Percentiles rank a stretch among this genome's conserved stretches.
Conservation (phyloP, 1,284 basidiomycete species). For the Takashimella koratensis region DNA sequence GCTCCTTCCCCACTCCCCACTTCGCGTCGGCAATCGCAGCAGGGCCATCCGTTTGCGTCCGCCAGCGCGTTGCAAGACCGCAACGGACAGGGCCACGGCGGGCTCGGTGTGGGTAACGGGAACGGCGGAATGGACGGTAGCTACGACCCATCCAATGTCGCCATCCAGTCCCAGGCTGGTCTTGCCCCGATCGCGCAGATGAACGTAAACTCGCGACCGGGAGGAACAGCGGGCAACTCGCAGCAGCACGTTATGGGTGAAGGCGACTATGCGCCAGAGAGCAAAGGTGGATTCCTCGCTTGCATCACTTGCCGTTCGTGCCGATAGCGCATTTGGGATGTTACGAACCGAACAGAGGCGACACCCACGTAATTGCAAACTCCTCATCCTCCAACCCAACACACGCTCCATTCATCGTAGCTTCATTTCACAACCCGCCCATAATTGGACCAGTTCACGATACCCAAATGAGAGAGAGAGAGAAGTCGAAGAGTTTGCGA, state of each 20-base stretch:
- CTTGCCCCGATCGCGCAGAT: conserved; percentile 42
- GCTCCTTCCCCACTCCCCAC: conserved; percentile 41
- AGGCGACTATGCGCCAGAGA: conserved; percentile 36
- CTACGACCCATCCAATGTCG: conserved; percentile 40
- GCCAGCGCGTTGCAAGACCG: conserved; percentile 12
- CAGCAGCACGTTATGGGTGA: conserved; percentile 39
- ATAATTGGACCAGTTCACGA: no score
- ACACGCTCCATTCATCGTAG: no score
- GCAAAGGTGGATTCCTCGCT: conserved; percentile 39
- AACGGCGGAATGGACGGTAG: conserved; percentile 17
- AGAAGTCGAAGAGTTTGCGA: no score
- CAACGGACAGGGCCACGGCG: neutral
- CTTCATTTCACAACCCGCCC: no score
- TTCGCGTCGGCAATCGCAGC: conserved; percentile 43
- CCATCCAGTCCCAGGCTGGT: conserved; percentile 33
- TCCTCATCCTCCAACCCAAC: no score
- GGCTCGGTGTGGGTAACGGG: neutral
- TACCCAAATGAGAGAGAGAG: no score
- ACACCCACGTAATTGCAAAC: no score
- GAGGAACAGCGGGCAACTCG: conserved; percentile 33
- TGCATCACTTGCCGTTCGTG: conserved; percentile 45
- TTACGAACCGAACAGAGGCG: no score
- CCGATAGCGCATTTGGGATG: no score
- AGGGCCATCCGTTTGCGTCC: conserved; percentile 47
- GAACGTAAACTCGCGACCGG: conserved; percentile 37